Evolutionary conservation across 495 filamentous ascomycete species (phyloP).

Genomic region (Aspergillus wentii): DNA sequence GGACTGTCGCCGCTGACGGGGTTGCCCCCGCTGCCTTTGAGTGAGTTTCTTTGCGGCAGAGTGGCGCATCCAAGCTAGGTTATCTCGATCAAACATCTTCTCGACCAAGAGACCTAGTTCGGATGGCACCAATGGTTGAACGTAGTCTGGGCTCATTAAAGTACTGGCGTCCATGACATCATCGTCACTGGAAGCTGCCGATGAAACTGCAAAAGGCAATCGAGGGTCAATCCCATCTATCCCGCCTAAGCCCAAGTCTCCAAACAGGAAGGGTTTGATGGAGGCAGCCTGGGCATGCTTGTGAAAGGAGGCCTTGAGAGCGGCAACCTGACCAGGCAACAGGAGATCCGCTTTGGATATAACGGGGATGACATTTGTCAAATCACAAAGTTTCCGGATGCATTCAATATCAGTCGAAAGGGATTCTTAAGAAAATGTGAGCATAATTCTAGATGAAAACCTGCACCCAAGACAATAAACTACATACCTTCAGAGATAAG

Average conservation of each 20-base stretch:
- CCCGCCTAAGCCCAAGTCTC: slow-evolving; percentile 26
- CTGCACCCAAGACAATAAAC: slow-evolving; percentile 10
- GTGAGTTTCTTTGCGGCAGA: slow-evolving; percentile 81
- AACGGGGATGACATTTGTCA: slow-evolving; percentile 85
- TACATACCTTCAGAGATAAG: slow-evolving; percentile 62
- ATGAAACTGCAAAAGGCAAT: slow-evolving; percentile 76
- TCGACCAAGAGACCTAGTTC: slow-evolving; percentile 69
- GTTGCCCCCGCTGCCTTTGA: slow-evolving; percentile 47
- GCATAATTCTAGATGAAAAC: background rate
- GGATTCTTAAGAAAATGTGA: slow-evolving; percentile 48
- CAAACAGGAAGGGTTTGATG: slow-evolving; percentile 68
- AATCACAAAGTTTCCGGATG: slow-evolving; percentile 64
- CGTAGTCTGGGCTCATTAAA: slow-evolving; percentile 90
- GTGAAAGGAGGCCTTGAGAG: slow-evolving; percentile 51
- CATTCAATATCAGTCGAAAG: slow-evolving; percentile 71
- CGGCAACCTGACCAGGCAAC: slow-evolving; percentile 51
- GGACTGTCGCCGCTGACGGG: slow-evolving; percentile 1
- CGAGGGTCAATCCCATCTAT: slow-evolving; percentile 18
- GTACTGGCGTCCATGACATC: slow-evolving; percentile 94
- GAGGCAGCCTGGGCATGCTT: slow-evolving; percentile 54
- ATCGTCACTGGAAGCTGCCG: slow-evolving; percentile 65
- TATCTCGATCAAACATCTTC: slow-evolving; percentile 73
- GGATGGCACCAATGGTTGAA: slow-evolving; percentile 74
- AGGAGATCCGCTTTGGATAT: slow-evolving; percentile 74
- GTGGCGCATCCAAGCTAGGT: slow-evolving; percentile 82